Evolutionary conservation across 2,329 filamentous ascomycete genomes (phyloP).

Genomic region (Fusarium musae): DNA sequence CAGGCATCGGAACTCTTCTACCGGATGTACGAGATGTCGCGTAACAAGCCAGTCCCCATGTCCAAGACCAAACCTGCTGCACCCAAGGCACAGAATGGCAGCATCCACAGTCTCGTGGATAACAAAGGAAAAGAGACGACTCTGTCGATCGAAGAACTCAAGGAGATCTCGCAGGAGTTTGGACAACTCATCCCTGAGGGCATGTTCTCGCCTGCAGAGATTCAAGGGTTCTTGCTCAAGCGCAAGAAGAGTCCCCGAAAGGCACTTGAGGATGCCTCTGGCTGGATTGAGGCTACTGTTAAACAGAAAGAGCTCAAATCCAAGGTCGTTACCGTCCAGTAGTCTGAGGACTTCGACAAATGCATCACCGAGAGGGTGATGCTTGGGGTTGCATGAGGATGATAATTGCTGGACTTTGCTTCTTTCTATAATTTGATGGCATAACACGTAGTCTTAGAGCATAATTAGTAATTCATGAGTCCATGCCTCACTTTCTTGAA

Average conservation of each 20-base stretch:
- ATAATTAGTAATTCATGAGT: not conserved
- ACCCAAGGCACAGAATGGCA: slow-evolving; percentile 18
- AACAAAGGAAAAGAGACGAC: slow-evolving; percentile 35
- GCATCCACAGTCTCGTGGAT: slow-evolving; percentile 2
- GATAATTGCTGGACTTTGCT: not conserved
- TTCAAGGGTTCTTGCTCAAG: slow-evolving; percentile 73
- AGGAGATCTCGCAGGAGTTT: slow-evolving; percentile 60
- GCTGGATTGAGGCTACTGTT: slow-evolving; percentile 64
- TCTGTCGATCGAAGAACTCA: slow-evolving; percentile 54
- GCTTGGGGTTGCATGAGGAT: not conserved
- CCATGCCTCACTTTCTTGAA: not conserved
- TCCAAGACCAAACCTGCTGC: slow-evolving; percentile 1
- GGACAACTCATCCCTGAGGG: slow-evolving; percentile 62
- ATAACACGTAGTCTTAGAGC: not conserved
- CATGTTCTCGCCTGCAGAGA: slow-evolving; percentile 68
- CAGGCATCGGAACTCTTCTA: slow-evolving; percentile 69
- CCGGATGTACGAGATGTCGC: slow-evolving; percentile 66
- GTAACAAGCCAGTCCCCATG: slow-evolving; percentile 19
- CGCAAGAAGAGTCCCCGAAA: slow-evolving; percentile 67
- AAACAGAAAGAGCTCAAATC: slow-evolving; percentile 62
- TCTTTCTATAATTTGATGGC: not conserved
- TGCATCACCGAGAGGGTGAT: not conserved
- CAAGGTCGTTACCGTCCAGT: slow-evolving; percentile 62
- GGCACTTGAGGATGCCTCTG: slow-evolving; percentile 63
- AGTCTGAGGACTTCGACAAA: not conserved